phyloP scores from a whole-genome alignment of 2,329 filamentous ascomycete genomes.

The Cercospora sp. region DNA sequence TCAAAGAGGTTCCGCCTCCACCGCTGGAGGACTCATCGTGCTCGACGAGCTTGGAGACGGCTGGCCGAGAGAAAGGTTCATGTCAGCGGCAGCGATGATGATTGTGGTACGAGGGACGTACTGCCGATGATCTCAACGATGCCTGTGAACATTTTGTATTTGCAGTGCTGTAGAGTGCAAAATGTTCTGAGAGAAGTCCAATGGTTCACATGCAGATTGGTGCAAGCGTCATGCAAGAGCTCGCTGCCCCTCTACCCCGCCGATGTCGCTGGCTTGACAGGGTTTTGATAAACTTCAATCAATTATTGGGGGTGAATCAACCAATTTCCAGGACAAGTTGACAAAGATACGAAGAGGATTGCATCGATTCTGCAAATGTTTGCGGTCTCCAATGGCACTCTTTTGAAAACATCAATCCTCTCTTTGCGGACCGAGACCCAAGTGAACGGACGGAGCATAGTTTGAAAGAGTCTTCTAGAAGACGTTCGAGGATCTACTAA shows the following conservation, averaged over 20 bases:
- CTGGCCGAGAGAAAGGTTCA: conserved; percentile 51
- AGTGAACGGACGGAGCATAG: background rate
- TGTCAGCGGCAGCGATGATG: conserved; percentile 37
- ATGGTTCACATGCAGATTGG: conserved; percentile 6
- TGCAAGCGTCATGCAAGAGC: conserved; percentile 17
- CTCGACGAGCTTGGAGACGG: conserved; percentile 76
- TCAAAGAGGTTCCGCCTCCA: conserved; percentile 83
- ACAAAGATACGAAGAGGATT: background rate
- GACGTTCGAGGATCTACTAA: background rate
- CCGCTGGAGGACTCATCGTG: conserved; percentile 71
- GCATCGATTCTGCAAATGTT: background rate
- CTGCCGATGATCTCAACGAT: conserved; percentile 91
- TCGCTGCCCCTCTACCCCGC: background rate
- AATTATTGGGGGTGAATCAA: background rate
- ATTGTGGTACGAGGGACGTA: conserved; percentile 49
- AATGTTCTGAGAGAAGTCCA: background rate
- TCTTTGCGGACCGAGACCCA: background rate
- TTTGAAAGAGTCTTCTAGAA: background rate
- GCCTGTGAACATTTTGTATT: conserved; percentile 81
- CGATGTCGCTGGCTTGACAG: conserved; percentile 3
- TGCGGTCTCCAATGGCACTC: background rate
- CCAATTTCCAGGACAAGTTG: background rate
- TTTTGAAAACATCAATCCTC: background rate
- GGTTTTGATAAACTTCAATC: background rate
- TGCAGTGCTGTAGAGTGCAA: background rate